Evolutionary conservation across 306 rosid species (phyloP), one percentile per base, ranked within the genome.

Genomic region (Crotalaria pallida): DNA sequence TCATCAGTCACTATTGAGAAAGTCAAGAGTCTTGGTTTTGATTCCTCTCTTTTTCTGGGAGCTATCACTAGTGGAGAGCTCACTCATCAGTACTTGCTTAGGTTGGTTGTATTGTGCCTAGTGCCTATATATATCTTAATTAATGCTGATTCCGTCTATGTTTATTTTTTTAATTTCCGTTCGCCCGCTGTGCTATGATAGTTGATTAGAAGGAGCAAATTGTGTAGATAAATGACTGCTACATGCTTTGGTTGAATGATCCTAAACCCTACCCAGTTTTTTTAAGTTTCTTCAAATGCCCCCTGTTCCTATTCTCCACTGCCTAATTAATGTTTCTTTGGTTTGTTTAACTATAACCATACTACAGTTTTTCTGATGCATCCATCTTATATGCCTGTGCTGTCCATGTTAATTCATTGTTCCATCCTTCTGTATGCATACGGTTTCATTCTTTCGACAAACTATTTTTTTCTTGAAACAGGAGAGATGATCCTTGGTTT

Each of bases 401-500:
- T 64, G 3, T 22, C 47, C 67, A 16, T 62, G 15, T 23, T 64
- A 58, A n/a, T 26, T 9, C 18, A 13, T 58, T 38, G 15, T 52
- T 45, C 4, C 38, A 1, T 60, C 29, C 33, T 58, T 77, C 7
- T 65, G 41, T 18, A 29, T 76, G 65, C 26, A 65, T 61, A 58
- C 24, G 43, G 49, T 29, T 43, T 45, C 19, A 51, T 15, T 52
- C 8, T 19, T 31, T 82, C 21, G 15, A 47, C 61, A 51, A 66
- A 59, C 67, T 68, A 18, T 71, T 17, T 50, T 21, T 53, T 51
- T n/a, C n/a, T n/a, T n/a, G n/a, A 11, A 73, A 67, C 61, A 94
- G 98, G 95, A 88, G 90, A 80, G 95, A 90, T 63, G 95, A 94
- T 81, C 81, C 88, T 71, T 94, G 97, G 98, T 94, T 94, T 82